Conservation (phyloP, 345 rosid species). For the Eucalyptus microcorys region DNA sequence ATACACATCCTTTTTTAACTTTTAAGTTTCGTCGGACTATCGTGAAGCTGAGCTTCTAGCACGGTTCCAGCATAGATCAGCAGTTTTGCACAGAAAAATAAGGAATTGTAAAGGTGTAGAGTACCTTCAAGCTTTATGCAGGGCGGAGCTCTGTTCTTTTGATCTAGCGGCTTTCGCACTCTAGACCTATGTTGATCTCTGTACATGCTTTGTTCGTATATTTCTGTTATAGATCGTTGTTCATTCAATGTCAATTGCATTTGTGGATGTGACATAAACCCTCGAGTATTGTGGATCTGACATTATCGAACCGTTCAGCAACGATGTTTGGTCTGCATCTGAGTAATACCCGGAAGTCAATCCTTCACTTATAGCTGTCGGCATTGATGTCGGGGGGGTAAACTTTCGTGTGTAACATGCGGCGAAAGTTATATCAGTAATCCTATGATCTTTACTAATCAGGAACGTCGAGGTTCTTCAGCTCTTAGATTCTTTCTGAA, state of each 20-base stretch:
- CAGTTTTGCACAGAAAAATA: constrained; percentile 7
- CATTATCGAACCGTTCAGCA: not conserved
- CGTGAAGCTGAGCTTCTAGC: constrained; percentile 1
- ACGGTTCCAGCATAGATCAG: constrained; percentile 1
- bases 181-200: not conserved
- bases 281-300: not conserved
- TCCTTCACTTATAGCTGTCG: not conserved
- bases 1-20: not conserved
- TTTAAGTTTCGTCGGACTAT: not conserved
- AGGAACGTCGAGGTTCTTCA: not conserved
- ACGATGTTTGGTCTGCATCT: not conserved
- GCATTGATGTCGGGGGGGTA: not conserved
- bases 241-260: not conserved
- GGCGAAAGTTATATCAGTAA: not conserved
- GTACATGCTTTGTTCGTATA: not conserved
- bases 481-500: not conserved
- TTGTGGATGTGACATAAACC: not conserved
- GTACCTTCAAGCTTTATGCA: not conserved
- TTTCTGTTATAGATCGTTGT: not conserved
- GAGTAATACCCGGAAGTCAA: not conserved
- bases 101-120: constrained; percentile 6
- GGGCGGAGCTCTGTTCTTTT: not conserved
- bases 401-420: not conserved
- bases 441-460: not conserved
- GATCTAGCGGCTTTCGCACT: not conserved